Evolutionary conservation across 805 yeast species (phyloP).

Genomic region (Starmera caribaea): DNA sequence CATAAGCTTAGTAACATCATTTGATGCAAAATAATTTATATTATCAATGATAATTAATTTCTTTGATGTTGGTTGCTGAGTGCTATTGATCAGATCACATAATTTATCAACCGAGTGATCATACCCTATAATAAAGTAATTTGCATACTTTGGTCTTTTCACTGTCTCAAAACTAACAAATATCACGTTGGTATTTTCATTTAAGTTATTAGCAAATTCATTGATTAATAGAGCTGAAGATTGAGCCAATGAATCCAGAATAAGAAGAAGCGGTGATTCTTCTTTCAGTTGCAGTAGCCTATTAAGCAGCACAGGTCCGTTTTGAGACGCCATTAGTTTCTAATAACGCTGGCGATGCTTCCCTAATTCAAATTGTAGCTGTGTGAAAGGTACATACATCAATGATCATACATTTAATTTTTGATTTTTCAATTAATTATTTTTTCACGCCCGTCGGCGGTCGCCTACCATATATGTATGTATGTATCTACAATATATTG

Average conservation of each 20-base stretch:
- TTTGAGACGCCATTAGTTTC: constrained; percentile 15
- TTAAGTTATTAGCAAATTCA: constrained; percentile 43
- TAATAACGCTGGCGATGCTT: no score
- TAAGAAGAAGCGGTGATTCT: constrained; percentile 58
- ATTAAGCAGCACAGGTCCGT: constrained; percentile 47
- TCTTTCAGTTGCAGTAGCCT: constrained; percentile 67
- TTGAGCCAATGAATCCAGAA: constrained; percentile 64
- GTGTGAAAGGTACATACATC: no score
- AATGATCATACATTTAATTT: no score
- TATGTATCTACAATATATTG: no score
- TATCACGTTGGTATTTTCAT: constrained; percentile 27
- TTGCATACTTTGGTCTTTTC: constrained; percentile 38
- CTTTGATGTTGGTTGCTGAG: constrained; percentile 17
- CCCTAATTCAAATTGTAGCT: no score
- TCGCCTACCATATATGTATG: no score
- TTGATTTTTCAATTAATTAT: no score
- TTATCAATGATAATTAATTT: constrained; percentile 56
- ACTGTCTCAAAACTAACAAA: constrained; percentile 65
- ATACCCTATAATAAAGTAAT: constrained; percentile 38
- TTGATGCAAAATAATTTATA: constrained; percentile 44
- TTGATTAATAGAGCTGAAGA: constrained; percentile 45
- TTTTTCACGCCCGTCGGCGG: no score
- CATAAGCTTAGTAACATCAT: constrained; percentile 39
- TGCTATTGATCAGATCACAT: constrained; percentile 12
- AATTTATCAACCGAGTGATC: constrained; percentile 15